phyloP scores from a whole-genome alignment of 805 yeast genomes.

The Yamadazyma kitorensis region DNA sequence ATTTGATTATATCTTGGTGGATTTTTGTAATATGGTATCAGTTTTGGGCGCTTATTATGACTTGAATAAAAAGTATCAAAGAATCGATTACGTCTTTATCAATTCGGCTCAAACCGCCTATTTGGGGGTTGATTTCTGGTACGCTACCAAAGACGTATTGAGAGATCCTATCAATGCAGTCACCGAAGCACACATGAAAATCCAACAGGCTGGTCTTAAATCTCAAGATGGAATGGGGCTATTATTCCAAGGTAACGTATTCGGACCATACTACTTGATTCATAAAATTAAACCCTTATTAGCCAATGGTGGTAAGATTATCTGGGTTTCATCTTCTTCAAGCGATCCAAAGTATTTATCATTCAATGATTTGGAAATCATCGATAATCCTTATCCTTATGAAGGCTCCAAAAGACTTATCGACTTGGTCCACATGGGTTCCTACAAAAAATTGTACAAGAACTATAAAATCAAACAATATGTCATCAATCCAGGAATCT shows the following conservation, averaged over 20 bases:
- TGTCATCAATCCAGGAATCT: slow-evolving; percentile 91
- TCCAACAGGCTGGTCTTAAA: slow-evolving; percentile 74
- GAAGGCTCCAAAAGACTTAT: slow-evolving; percentile 90
- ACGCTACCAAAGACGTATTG: slow-evolving; percentile 67
- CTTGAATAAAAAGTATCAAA: slow-evolving; percentile 56
- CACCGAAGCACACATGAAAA: slow-evolving; percentile 84
- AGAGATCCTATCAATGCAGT: slow-evolving; percentile 73
- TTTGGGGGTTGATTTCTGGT: slow-evolving; percentile 82
- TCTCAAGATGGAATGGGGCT: slow-evolving; percentile 79
- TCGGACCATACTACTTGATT: slow-evolving; percentile 87
- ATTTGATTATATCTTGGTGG: slow-evolving; percentile 87
- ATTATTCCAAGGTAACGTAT: slow-evolving; percentile 93
- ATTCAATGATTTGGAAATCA: slow-evolving; percentile 69
- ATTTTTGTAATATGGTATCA: slow-evolving; percentile 86
- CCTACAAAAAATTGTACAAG: slow-evolving; percentile 49
- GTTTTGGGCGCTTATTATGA: slow-evolving; percentile 73
- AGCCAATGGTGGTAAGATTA: slow-evolving; percentile 57
- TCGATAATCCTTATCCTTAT: slow-evolving; percentile 65
- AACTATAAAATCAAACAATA: slow-evolving; percentile 64
- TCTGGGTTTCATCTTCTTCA: slow-evolving; percentile 88
- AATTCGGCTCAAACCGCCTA: slow-evolving; percentile 91
- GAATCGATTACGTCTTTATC: slow-evolving; percentile 75
- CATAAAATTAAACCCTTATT: slow-evolving; percentile 60
- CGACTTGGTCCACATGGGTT: slow-evolving; percentile 76
- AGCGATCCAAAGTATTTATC: slow-evolving; percentile 74